Conservation (phyloP, 2,329 filamentous ascomycete genomes). For the Cryphonectria japonica region DNA sequence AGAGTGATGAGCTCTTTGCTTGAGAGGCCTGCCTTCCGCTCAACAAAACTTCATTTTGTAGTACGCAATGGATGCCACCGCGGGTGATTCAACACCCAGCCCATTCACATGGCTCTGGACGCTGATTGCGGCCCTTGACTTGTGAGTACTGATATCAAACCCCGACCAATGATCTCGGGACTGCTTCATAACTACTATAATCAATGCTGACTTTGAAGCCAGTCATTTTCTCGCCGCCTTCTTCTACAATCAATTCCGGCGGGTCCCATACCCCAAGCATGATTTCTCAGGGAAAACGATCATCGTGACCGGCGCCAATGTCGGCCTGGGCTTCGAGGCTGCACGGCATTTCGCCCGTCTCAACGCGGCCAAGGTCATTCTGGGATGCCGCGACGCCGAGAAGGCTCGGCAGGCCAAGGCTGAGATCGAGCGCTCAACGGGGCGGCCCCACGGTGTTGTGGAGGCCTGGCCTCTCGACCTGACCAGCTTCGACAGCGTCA, state of each 20-base stretch:
- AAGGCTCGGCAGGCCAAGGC: slow-evolving; percentile 45
- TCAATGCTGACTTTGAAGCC: not conserved
- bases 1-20: not conserved
- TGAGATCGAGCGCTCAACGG: slow-evolving; percentile 40
- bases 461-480: slow-evolving; percentile 58
- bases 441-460: slow-evolving; percentile 35
- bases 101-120: slow-evolving; percentile 21
- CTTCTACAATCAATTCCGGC: slow-evolving; percentile 27
- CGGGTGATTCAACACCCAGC: slow-evolving; percentile 1
- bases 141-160: slow-evolving; percentile 11
- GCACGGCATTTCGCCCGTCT: slow-evolving; percentile 43
- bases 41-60: not conserved
- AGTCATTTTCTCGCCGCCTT: slow-evolving; percentile 23
- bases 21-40: not conserved
- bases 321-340: slow-evolving; percentile 45
- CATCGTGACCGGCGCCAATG: slow-evolving; percentile 47
- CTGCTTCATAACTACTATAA: not conserved
- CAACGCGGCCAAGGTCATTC: slow-evolving; percentile 43
- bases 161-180: not conserved
- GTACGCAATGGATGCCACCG: slow-evolving; percentile 12
- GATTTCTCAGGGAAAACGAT: slow-evolving; percentile 35
- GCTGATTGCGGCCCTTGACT: slow-evolving; percentile 21
- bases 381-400: slow-evolving; percentile 42
- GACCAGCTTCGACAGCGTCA: slow-evolving; percentile 49
- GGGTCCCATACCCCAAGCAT: slow-evolving; percentile 13